phyloP scores from a whole-genome alignment of 2,329 filamentous ascomycete genomes.

The Stromatinia cepivora region DNA sequence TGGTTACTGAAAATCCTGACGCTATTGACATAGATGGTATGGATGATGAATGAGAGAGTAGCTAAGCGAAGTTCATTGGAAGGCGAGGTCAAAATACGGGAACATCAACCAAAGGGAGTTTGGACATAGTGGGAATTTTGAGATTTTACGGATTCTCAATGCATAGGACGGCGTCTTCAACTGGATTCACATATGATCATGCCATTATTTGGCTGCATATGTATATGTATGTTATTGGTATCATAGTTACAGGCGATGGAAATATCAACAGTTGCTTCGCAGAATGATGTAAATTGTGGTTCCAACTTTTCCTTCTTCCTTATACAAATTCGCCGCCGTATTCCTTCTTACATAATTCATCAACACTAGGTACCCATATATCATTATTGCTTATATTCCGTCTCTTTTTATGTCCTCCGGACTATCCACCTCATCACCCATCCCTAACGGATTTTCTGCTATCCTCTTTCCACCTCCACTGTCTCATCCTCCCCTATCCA shows the following conservation, averaged over 20 bases:
- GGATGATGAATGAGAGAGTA: constrained; percentile 30
- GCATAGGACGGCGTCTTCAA: constrained; percentile 29
- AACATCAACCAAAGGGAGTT: constrained; percentile 20
- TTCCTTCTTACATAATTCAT: constrained; percentile 6
- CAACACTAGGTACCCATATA: not conserved
- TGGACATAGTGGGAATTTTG: constrained; percentile 22
- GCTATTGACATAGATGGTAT: constrained; percentile 75
- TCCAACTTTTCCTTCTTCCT: constrained; percentile 5
- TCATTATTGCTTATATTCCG: not conserved
- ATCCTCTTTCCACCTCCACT: not conserved
- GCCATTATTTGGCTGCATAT: constrained; percentile 7
- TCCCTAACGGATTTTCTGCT: not conserved
- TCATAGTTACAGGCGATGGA: constrained; percentile 11
- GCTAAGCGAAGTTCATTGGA: not conserved
- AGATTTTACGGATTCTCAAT: constrained; percentile 17
- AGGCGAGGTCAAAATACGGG: constrained; percentile 13
- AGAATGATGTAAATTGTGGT: not conserved
- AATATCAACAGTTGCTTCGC: constrained; percentile 16
- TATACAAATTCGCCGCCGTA: not conserved
- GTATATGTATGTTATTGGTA: constrained; percentile 22
- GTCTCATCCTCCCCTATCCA: not conserved
- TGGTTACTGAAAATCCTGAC: constrained; percentile 69
- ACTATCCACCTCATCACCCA: not conserved
- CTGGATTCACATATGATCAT: constrained; percentile 13
- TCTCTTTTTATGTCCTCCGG: constrained; percentile 11